Percentiles rank a stretch among this genome's conserved stretches.
These are phyloP conservation scores for Candida silvicultrix DNA, from an alignment of 805 yeast species.

Conservation along the genomic window DNA sequence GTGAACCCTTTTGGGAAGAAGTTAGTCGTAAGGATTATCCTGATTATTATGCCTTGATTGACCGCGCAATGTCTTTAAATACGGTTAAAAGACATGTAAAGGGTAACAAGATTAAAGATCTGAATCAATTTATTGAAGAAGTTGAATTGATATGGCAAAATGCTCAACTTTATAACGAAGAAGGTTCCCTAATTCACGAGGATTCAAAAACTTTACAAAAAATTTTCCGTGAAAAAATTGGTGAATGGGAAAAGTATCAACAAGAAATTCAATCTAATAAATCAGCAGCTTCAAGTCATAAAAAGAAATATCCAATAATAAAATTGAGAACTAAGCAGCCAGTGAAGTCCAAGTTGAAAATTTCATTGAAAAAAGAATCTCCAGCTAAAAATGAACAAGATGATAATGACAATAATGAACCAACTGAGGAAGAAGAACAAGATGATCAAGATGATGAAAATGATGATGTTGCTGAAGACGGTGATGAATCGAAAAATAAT, in stretches of 20 bases:
- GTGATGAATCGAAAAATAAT: neutral
- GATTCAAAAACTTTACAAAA: slow-evolving; percentile 61
- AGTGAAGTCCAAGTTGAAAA: slow-evolving; percentile 7
- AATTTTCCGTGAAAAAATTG: slow-evolving; percentile 38
- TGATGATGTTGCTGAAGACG: neutral
- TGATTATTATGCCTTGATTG: slow-evolving; percentile 69
- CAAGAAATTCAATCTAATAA: slow-evolving; percentile 3
- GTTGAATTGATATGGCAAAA: slow-evolving; percentile 64
- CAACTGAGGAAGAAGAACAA: neutral
- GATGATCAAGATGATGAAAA: neutral
- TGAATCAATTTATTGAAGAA: slow-evolving; percentile 55
- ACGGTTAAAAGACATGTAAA: slow-evolving; percentile 49
- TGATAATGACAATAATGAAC: neutral
- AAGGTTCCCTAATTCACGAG: slow-evolving; percentile 60
- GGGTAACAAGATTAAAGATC: slow-evolving; percentile 42
- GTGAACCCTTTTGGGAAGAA: slow-evolving; percentile 70
- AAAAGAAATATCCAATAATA: slow-evolving; percentile 1
- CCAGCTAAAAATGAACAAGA: neutral
- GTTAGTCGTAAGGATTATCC: slow-evolving; percentile 71
- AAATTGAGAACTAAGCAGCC: neutral
- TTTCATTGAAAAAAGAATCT: neutral
- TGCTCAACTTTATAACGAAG: slow-evolving; percentile 74
- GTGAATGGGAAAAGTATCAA: slow-evolving; percentile 16
- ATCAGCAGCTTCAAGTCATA: slow-evolving; percentile 2
- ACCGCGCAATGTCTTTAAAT: slow-evolving; percentile 67